Base-by-base conservation (phyloP, 2,329 filamentous ascomycete genomes). In the Didymella glomerata region DNA sequence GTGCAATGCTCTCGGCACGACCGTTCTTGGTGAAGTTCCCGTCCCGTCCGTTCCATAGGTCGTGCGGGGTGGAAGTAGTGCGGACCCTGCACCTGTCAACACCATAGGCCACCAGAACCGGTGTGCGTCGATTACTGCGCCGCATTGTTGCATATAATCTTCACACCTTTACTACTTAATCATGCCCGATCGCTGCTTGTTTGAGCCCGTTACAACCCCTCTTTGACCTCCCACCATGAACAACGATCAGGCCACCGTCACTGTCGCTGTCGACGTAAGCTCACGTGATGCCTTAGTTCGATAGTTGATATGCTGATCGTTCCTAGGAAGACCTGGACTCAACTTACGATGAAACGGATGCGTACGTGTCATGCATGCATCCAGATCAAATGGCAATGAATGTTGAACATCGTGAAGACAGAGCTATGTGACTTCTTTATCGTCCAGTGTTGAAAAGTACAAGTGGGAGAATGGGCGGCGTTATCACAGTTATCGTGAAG, bases 401-500 rank as follows among this genome's bases (percentile, higher is more conserved):
- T 42, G 28, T 46, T 56, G 38, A 56, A 3, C 10, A 7, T 22
- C 24, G 38, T n/a, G 10, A 18, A 56, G 53, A 16, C 48, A 48
- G 30, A 56, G 53, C n/a, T 56, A 56, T 42, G 53, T 40, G 20
- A 56, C 53, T 24, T 56, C 73, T 16, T 63, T 76, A 14, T 71
- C 71, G 3, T 76, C 74, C 16, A 74, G 72, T 45, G 73, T 76
- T 42, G 64, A 73, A 30, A 51, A 71, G 54, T 75, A 76, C 61
- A 64, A 70, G 22, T 73, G 74, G 54, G 74, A 77, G 54, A 77
- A 77, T 57, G 75, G 75, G 2, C 64, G 75, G 2, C 69, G 70
- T 44, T 77, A 77, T 58, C 74, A 77, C 53, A 70, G 69, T 2
- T 77, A 76, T 51, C 65, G 73, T 27, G 74, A 76, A 54, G 75